phyloP scores from a whole-genome alignment of 306 rosid species.

The Oxytropis ochrocephala region DNA sequence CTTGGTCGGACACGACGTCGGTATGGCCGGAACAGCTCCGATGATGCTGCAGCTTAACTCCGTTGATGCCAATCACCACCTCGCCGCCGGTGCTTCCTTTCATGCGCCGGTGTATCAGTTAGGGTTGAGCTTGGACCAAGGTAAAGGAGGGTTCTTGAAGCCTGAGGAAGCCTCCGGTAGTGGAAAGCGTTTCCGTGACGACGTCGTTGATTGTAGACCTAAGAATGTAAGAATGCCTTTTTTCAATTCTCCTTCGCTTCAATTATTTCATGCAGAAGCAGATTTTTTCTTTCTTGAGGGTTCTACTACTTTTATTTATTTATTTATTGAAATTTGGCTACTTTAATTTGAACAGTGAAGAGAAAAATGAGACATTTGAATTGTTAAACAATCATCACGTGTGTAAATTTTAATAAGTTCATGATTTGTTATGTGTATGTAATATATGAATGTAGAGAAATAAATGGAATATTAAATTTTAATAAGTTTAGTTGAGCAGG shows the following conservation, averaged over 20 bases:
- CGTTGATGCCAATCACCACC: conserved; percentile 61
- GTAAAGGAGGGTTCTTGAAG: conserved; percentile 70
- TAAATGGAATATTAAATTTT: too few relatives aligned
- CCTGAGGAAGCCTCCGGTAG: conserved; percentile 87
- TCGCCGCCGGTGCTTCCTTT: conserved; percentile 32
- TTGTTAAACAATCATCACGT: neutral
- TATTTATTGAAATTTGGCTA: neutral
- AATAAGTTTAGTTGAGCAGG: neutral
- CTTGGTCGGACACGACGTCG: conserved; percentile 39
- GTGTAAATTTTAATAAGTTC: neutral
- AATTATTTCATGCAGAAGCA: neutral
- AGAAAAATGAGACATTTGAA: neutral
- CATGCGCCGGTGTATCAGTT: conserved; percentile 71
- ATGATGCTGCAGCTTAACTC: conserved; percentile 96
- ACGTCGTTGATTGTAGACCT: conserved; percentile 60
- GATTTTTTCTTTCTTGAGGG: neutral
- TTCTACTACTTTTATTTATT: neutral
- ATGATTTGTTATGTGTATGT: neutral
- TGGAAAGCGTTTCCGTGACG: conserved; percentile 75
- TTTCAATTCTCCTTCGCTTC: neutral
- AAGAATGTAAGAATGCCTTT: conserved; percentile 55
- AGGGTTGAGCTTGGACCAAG: conserved; percentile 91
- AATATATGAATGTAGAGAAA: neutral
- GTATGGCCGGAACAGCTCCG: conserved; percentile 41
- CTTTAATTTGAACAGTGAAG: neutral